Evolutionary conservation across 306 rosid genomes (phyloP).

Genomic region (Arachis hypogaea): DNA sequence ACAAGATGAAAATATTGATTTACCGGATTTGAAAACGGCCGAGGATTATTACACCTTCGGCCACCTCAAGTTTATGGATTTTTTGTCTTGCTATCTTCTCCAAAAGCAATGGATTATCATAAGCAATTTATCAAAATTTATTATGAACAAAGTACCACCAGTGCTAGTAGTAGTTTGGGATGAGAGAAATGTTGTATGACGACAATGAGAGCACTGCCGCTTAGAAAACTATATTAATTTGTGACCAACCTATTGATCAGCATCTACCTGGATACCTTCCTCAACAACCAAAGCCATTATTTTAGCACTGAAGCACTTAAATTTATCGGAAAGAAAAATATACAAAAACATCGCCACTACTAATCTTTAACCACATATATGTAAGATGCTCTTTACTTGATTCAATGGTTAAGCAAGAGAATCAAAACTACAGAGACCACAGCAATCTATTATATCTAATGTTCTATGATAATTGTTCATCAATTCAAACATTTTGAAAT

Average conservation of each 20-base stretch:
- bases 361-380: constrained; percentile 16
- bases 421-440: constrained; percentile 35
- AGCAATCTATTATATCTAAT: constrained; percentile 39
- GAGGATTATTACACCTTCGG: too few species aligned
- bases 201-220: too few species aligned
- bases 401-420: constrained; percentile 32
- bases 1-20: too few species aligned
- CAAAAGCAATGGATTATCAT: too few species aligned
- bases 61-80: too few species aligned
- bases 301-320: neutral
- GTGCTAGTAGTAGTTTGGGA: too few species aligned
- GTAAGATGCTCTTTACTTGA: constrained; percentile 42
- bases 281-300: neutral
- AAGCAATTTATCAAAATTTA: too few species aligned
- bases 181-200: neutral
- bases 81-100: too few species aligned
- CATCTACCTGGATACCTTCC: neutral
- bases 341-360: neutral
- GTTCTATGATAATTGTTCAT: constrained; percentile 25
- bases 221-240: too few species aligned
- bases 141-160: too few species aligned
- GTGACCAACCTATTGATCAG: too few species aligned
- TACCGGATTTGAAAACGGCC: too few species aligned
- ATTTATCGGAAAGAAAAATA: neutral
- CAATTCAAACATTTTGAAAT: constrained; percentile 32